Evolutionary conservation across 257 asterid genomes (phyloP).

Genomic region (Solanum chmielewskii): DNA sequence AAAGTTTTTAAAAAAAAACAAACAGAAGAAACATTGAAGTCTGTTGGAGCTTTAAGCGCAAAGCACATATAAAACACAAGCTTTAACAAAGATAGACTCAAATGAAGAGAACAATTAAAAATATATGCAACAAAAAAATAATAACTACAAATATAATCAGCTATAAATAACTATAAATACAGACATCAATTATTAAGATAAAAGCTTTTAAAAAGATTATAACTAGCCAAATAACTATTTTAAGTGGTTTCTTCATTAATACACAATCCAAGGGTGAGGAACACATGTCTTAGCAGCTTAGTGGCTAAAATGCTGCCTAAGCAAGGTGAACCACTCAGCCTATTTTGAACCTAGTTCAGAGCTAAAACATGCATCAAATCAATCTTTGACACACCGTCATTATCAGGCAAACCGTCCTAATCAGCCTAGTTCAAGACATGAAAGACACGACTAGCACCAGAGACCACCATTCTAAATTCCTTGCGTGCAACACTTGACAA

Average conservation of each 20-base stretch:
- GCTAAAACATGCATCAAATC: not conserved
- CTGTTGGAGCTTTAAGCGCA: not conserved
- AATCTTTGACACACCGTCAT: not conserved
- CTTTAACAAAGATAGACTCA: not conserved
- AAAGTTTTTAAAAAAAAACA: not conserved
- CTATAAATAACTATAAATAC: not conserved
- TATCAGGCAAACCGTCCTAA: not conserved
- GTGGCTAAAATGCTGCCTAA: not conserved
- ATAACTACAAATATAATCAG: not conserved
- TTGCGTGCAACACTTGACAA: not conserved
- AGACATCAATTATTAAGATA: not conserved
- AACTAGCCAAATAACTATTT: not conserved
- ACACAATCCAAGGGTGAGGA: not conserved
- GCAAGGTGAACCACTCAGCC: not conserved
- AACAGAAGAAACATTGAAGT: not conserved
- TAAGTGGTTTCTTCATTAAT: not conserved
- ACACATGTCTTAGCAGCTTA: not conserved
- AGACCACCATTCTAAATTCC: not conserved
- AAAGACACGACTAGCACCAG: not conserved
- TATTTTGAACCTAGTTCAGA: not conserved
- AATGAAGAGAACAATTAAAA: not conserved
- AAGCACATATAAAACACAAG: not conserved
- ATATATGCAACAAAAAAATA: not conserved
- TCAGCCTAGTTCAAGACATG: not conserved
- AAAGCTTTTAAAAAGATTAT: not conserved